Evolutionary conservation across 2,329 filamentous ascomycete species (phyloP), one percentile per base, ranked within the genome.

Genomic region (Parascedosporium putredinis): DNA sequence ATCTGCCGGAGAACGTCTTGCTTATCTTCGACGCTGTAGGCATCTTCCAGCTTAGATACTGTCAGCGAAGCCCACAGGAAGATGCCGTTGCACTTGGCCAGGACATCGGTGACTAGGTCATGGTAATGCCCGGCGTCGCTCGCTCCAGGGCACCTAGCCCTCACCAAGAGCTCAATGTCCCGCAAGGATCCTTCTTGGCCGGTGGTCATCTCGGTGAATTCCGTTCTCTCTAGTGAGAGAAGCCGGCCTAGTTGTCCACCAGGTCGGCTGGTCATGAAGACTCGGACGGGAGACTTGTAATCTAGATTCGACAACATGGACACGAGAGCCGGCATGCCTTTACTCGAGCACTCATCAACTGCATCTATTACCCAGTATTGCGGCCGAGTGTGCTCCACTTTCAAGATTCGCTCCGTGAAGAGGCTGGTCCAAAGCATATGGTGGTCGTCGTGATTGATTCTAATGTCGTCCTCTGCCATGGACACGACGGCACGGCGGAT

Each of bases 31-130:
- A 56, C 38, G 22, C 52, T 58, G 52, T 58, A 56, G 1, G 49
- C 52, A 1, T 55, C 51, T 4, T 57, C 54, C 2, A 59, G 50
- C 3, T 52, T 45, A 2, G 50, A 50, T 42, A 58, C 51, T 25
- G 54, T 56, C 2, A 60, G 50, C 2, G 57, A 56, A 3, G 56
- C 57, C 58, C 58, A 60, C 5, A 60, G 53, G 43, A 60, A 60
- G 22, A 57, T 54, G 16, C 57, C 57, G 14, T 57, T 55, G 1
- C 57, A 60, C 33, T 57, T 59, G 9, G 50, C 34, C 3, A 59
- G 50, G 5, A 60, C 55, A 24, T 56, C 52, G 2, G 55, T 29
- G 7, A 59, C 50, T 8, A 59, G 51, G 9, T 38, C 49, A 7
- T 51, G 50, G 22, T 55, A 53, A 16, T 50, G 33, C 22, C 18